Conservation (phyloP, 768 basidiomycete species). For the Rubroboletus pulcherrimus region DNA sequence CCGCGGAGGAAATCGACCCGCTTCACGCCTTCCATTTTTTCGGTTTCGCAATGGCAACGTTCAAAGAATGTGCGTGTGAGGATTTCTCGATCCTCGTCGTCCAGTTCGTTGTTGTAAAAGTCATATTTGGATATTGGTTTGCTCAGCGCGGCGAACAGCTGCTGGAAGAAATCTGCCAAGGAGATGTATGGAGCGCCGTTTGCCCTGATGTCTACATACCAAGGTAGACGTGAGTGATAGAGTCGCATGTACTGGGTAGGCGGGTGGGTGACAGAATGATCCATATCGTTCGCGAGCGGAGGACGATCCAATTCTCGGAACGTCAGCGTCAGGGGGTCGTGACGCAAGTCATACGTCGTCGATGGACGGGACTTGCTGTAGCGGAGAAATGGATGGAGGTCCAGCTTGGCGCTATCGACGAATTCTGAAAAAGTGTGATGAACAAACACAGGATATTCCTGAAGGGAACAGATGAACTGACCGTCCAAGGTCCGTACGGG, state of each 20-base stretch:
- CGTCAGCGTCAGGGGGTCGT: conserved; percentile 34
- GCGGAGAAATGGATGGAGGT: conserved; percentile 22
- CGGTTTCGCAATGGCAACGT: conserved; percentile 38
- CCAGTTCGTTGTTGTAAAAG: conserved; percentile 57
- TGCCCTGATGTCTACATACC: conserved; percentile 60
- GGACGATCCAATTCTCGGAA: conserved; percentile 45
- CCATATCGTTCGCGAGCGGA: conserved; percentile 47
- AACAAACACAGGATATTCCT: background rate
- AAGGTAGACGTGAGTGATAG: conserved; percentile 55
- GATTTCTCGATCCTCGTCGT: conserved; percentile 39
- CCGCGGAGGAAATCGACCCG: conserved; percentile 60
- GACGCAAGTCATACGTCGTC: conserved; percentile 50
- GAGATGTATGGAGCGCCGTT: conserved; percentile 50
- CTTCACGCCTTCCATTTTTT: conserved; percentile 43
- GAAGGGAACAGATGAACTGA: conserved; percentile 8
- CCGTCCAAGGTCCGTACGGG: conserved; percentile 11
- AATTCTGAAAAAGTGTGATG: conserved; percentile 9
- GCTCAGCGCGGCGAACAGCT: conserved; percentile 43
- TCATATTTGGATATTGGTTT: conserved; percentile 47
- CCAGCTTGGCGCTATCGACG: conserved; percentile 26
- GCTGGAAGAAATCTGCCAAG: conserved; percentile 49
- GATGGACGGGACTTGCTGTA: conserved; percentile 33
- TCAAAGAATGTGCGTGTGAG: conserved; percentile 44
- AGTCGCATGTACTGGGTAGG: conserved; percentile 50
- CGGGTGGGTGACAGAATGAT: conserved; percentile 51